Evolutionary conservation across 2,329 filamentous ascomycete genomes (phyloP), one percentile per base, ranked within the genome.

Genomic region (Talaromyces amestolkiae): DNA sequence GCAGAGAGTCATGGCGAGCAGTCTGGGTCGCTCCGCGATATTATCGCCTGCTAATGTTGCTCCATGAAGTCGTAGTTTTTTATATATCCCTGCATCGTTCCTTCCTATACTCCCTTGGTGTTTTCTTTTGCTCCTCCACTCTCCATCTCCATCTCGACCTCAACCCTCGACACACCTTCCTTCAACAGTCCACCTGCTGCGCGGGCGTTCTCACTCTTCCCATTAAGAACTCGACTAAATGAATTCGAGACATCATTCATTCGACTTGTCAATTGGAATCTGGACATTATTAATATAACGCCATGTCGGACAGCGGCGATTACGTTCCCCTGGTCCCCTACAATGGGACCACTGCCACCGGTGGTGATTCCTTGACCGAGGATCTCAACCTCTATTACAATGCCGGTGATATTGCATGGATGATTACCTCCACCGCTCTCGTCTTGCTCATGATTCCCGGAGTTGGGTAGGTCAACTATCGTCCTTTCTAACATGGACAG

Each of bases 401-500:
- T 72, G 74, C 88, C 66, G 93, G 92, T 74, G 88, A 96, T 80
- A 87, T 96, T 73, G 87, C 89, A 65, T 97, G 91, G 89, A 86
- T 96, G 74, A 83, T 93, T 72, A 87, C 87, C 62, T 87, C 87
- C 39, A 86, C 92, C 3, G 91, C 91, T 17, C 86, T 96, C 58
- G 92, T 96, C 65, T 83, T 96, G 71, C 87, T 96, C 75, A 96
- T 96, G 92, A 92, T 96, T 77, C 93, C 93, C 43, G 93, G 93
- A 65, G 92, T 96, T 74, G 93, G 86, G 84, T 87, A 79, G 69
- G 78, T 63, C 49, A 45, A 65, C 7, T 63, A 17, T 66, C 47
- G 17, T 58, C 3, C 31, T 51, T 41, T 65, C 5, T 10, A 37
- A 39, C 19, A 3, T 54, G 10, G 19, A 37, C 51, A 15, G n/a